Evolutionary conservation across 2,329 filamentous ascomycete genomes (phyloP).

Genomic region (Paecilomyces variotii): DNA sequence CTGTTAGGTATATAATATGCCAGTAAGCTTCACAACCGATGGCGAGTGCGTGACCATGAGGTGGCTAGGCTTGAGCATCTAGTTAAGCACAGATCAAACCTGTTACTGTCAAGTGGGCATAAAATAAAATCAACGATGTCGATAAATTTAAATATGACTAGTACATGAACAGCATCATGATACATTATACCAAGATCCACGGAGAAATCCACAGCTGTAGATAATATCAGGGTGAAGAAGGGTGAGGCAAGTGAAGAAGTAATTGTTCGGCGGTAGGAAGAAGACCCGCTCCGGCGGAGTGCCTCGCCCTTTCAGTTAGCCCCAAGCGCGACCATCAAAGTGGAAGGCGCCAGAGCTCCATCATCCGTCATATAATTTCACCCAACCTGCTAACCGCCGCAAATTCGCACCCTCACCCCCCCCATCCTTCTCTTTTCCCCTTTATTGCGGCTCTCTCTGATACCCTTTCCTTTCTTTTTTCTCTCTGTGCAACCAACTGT

Average conservation of each 20-base stretch:
- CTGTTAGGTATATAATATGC: too few species aligned
- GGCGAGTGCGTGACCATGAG: too few species aligned
- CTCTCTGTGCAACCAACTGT: conserved; percentile 6
- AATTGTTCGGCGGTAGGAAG: conserved; percentile 11
- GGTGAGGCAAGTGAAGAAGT: background rate
- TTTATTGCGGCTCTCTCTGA: background rate
- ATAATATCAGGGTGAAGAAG: background rate
- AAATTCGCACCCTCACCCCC: background rate
- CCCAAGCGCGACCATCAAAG: conserved; percentile 7
- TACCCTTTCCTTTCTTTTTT: conserved; percentile 1
- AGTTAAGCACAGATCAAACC: too few species aligned
- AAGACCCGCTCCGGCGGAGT: conserved; percentile 13
- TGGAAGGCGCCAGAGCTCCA: conserved; percentile 8
- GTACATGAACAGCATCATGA: too few species aligned
- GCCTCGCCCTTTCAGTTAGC: conserved; percentile 4
- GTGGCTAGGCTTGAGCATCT: too few species aligned
- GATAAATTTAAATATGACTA: too few species aligned
- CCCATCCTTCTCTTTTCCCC: conserved; percentile 1
- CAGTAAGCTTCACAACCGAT: too few species aligned
- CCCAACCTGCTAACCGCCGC: conserved; percentile 8
- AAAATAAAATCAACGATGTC: too few species aligned
- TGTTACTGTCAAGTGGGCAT: too few species aligned
- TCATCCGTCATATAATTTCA: conserved; percentile 9
- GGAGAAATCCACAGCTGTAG: too few species aligned
- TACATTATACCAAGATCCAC: too few species aligned